A percentile compares a stretch with the other conserved stretches of the same genome.
These are phyloP conservation scores for Skeletonema potamos DNA, from an alignment of 108 stramenopile species.

Conservation along the genomic window DNA sequence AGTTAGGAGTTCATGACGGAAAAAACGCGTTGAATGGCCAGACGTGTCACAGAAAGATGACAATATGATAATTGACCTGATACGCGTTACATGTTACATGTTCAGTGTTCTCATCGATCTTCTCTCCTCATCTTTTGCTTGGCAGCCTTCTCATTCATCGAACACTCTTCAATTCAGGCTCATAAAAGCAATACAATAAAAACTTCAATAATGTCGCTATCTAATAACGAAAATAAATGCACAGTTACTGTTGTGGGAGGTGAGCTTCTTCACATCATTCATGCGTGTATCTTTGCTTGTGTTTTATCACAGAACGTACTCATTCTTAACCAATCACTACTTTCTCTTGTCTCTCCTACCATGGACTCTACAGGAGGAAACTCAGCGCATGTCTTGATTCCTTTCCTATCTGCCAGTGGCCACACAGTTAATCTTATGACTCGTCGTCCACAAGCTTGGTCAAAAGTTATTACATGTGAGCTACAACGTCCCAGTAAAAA, in stretches of 20 bases:
- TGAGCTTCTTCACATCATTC: neutral
- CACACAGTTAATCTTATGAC: constrained; percentile 51
- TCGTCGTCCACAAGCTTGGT: constrained; percentile 41
- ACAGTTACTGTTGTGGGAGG: constrained; percentile 24
- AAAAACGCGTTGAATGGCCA: neutral
- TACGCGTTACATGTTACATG: neutral
- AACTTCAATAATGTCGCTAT: no score
- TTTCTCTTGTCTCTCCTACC: neutral
- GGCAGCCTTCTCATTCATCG: neutral
- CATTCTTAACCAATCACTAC: neutral
- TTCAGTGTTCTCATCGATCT: neutral
- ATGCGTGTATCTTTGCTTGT: neutral
- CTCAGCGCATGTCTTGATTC: constrained; percentile 50
- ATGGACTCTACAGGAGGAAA: constrained; percentile 23
- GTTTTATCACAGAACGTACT: neutral
- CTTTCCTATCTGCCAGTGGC: constrained; percentile 34
- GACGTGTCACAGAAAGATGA: neutral
- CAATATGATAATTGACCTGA: neutral
- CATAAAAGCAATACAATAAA: neutral
- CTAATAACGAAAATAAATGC: neutral
- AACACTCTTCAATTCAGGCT: no score
- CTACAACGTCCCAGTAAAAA: constrained; percentile 35
- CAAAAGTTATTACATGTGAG: constrained; percentile 27
- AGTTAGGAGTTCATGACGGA: no score
- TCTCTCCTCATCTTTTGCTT: neutral